Evolutionary conservation across 257 asterid species (phyloP).

Genomic region (Plectranthus barbatus): DNA sequence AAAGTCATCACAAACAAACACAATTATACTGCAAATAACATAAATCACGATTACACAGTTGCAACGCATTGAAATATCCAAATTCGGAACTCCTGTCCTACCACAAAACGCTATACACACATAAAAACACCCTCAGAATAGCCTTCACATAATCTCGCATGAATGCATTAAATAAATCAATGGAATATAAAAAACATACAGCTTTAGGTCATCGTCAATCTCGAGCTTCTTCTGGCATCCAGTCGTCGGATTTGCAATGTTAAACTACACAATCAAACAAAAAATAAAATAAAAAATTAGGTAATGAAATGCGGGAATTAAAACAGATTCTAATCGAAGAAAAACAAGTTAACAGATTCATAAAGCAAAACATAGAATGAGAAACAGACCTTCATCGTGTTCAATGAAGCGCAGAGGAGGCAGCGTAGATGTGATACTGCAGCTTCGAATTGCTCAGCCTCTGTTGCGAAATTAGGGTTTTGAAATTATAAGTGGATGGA

Average conservation of each 20-base stretch:
- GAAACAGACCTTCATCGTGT: neutral
- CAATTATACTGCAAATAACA: too few relatives aligned
- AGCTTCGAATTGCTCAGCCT: slow-evolving; percentile 7
- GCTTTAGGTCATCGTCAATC: slow-evolving; percentile 48
- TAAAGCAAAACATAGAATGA: too few relatives aligned
- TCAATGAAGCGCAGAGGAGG: slow-evolving; percentile 15
- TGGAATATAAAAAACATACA: slow-evolving; percentile 20
- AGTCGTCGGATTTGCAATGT: slow-evolving; percentile 44
- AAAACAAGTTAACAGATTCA: too few relatives aligned
- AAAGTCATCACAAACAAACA: too few relatives aligned
- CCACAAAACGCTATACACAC: neutral
- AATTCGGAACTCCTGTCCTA: neutral
- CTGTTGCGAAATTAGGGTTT: slow-evolving; percentile 15
- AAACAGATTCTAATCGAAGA: too few relatives aligned
- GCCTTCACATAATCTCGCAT: too few relatives aligned
- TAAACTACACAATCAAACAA: slow-evolving; percentile 25
- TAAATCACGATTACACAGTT: neutral
- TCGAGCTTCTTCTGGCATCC: slow-evolving; percentile 63
- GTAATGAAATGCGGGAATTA: neutral
- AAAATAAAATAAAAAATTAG: neutral
- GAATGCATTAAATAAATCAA: neutral
- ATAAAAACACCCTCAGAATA: neutral
- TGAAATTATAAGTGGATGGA: neutral
- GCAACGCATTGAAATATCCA: neutral
- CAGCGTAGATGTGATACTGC: neutral